phyloP scores from a whole-genome alignment of 768 basidiomycete genomes.

The Amanita jacksonii region DNA sequence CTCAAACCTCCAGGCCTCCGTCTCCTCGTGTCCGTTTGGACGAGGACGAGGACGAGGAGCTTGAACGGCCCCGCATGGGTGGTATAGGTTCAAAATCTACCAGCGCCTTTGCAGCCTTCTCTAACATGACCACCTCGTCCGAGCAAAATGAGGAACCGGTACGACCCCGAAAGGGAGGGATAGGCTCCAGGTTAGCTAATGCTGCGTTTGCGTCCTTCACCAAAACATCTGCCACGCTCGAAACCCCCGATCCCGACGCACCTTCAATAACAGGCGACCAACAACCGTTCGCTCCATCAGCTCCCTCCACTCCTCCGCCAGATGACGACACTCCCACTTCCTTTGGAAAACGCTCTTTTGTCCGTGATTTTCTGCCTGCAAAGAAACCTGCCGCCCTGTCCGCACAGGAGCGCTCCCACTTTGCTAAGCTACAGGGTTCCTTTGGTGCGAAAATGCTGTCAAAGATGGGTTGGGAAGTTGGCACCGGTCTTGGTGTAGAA shows the following conservation, averaged over 20 bases:
- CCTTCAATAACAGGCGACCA: constrained; percentile 1
- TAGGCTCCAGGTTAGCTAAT: constrained; percentile 16
- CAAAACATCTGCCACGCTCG: constrained; percentile 10
- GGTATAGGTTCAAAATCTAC: too few relatives aligned
- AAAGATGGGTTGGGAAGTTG: constrained; percentile 94
- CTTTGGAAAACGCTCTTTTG: constrained; percentile 35
- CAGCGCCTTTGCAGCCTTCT: too few relatives aligned
- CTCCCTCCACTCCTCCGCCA: constrained; percentile 14
- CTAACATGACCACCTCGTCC: too few relatives aligned
- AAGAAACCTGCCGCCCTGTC: constrained; percentile 46
- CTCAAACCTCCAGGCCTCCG: constrained; percentile 41
- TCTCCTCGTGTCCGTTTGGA: constrained; percentile 48
- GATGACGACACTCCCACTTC: constrained; percentile 28
- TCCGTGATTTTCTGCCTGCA: constrained; percentile 40
- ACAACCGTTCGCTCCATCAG: constrained; percentile 10
- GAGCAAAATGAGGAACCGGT: too few relatives aligned
- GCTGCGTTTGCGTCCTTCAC: constrained; percentile 26
- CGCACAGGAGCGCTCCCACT: constrained; percentile 67
- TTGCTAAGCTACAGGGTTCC: constrained; percentile 63
- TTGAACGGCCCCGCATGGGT: too few relatives aligned
- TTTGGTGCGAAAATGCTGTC: constrained; percentile 86
- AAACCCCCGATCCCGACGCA: constrained; percentile 3
- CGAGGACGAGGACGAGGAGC: constrained; percentile 44
- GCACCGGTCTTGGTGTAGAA: constrained; percentile 61
- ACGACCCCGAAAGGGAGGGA: constrained; percentile 33